These are phyloP conservation scores for Conticribra guillardii DNA, from an alignment of 108 stramenopile genomes.

Conservation along the genomic window DNA sequence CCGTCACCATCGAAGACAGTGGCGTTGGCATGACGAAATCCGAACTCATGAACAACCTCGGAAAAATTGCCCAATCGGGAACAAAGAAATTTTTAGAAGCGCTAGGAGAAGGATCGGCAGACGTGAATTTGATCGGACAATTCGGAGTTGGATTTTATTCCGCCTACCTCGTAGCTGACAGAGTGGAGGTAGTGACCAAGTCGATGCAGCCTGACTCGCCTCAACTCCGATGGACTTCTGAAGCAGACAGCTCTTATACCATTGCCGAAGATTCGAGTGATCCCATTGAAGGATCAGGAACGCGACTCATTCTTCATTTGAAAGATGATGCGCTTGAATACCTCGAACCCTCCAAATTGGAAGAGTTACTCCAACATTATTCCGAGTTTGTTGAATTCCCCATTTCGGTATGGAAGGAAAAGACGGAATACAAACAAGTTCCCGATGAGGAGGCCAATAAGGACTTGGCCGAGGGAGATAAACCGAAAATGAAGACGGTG, in stretches of 20 bases:
- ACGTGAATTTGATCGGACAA: constrained; percentile 95
- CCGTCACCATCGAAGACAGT: constrained; percentile 93
- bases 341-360: constrained; percentile 74
- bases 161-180: constrained; percentile 95
- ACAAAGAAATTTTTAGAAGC: constrained; percentile 89
- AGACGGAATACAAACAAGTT: constrained; percentile 93
- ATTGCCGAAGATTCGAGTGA: constrained; percentile 64
- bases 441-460: constrained; percentile 96
- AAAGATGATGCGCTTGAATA: constrained; percentile 89
- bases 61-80: constrained; percentile 93
- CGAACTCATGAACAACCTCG: constrained; percentile 95
- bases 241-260: constrained; percentile 73
- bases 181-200: constrained; percentile 93
- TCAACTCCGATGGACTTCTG: constrained; percentile 78
- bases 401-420: constrained; percentile 94
- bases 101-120: constrained; percentile 81
- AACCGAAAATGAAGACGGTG: constrained; percentile 96
- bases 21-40: constrained; percentile 97
- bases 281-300: constrained; percentile 76
- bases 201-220: constrained; percentile 72
- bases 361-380: constrained; percentile 86
- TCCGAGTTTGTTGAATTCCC: constrained; percentile 97
- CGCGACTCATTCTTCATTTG: constrained; percentile 85
- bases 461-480: constrained; percentile 77
- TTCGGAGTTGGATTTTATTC: constrained; percentile 99